Evolutionary conservation across 768 basidiomycete genomes (phyloP), one percentile per base, ranked within the genome.

Genomic region (Psilocybe azurescens): DNA sequence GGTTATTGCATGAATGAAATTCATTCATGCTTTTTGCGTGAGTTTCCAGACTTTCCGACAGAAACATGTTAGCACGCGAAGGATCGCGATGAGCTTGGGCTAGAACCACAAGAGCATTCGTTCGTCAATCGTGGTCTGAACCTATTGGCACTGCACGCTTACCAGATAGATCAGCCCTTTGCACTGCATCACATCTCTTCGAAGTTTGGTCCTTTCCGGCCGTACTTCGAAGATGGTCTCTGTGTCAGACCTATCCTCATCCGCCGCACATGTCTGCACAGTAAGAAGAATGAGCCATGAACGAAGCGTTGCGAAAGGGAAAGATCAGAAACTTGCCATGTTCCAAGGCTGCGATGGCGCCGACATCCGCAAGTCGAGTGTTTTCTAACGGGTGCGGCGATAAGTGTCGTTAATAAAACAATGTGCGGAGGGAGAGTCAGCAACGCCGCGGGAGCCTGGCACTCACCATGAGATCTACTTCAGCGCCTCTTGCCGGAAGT

Each of bases 141-240:
- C 24, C 11, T 6, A 11, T 36, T 36, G 33, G 33, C 6, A 16
- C 36, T 6, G 32, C 30, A 32, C 38, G 20, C 52, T 53, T 20
- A 38, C 52, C 32, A 53, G 33, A n/a, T 16, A 44, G 18, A 33
- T 16, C 4, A 18, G 14, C 9, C 51, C 9, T 52, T n/a, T 32
- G 16, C 32, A n/a, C n/a, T 49, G n/a, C 32, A 24, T 18, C 24
- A 5, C 50, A 50, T 28, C n/a, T 47, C 28, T 38, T 29, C 29
- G 48, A 44, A 16, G 32, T 38, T 38, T 47, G 16, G 14, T 32
- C 54, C 39, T 62, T 49, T 46, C 39, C 16, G 41, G 58, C 24
- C 56, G 53, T 36, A 58, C 64, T 48, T 68, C 67, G 36, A 68
- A 68, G 18, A 68, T 49, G n/a, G 67, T 68, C 41, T 65, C 67